phyloP scores from a whole-genome alignment of 129 eudicot genomes.

The Sambucus nigra region DNA sequence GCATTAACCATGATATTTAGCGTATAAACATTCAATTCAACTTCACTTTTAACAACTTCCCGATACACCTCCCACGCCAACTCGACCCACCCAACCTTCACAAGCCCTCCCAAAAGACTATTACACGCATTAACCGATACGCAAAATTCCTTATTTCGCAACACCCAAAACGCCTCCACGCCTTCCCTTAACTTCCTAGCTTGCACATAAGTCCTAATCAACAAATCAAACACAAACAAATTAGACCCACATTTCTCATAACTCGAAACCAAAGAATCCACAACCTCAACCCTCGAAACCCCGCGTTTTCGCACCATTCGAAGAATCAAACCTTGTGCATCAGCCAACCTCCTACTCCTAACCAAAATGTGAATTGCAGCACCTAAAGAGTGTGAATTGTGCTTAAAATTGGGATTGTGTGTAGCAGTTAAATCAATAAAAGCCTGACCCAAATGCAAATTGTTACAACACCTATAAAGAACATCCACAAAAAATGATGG shows the following conservation, averaged over 20 bases:
- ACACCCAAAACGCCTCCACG: slow-evolving; percentile 42
- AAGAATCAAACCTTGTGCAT: slow-evolving; percentile 63
- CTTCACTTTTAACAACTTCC: slow-evolving; percentile 29
- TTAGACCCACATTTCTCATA: slow-evolving; percentile 27
- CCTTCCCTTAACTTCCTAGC: slow-evolving; percentile 76
- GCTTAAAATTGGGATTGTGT: slow-evolving; percentile 42
- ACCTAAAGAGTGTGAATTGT: slow-evolving; percentile 38
- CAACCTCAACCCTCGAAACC: slow-evolving; percentile 40
- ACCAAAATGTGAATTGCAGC: slow-evolving; percentile 42
- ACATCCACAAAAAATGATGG: slow-evolving; percentile 37
- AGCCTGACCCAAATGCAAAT: slow-evolving; percentile 32
- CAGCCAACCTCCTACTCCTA: slow-evolving; percentile 32
- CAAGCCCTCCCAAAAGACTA: slow-evolving; percentile 81
- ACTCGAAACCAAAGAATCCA: slow-evolving; percentile 39
- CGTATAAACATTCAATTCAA: slow-evolving; percentile 39
- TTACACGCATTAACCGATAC: slow-evolving; percentile 60
- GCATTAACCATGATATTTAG: slow-evolving; percentile 72
- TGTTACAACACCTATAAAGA: slow-evolving; percentile 32
- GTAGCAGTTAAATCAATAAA: slow-evolving; percentile 42
- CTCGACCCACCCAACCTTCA: slow-evolving; percentile 71
- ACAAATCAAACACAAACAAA: slow-evolving; percentile 57
- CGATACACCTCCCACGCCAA: slow-evolving; percentile 56
- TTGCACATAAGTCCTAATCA: slow-evolving; percentile 75
- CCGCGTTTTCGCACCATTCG: slow-evolving; percentile 56
- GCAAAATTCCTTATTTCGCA: slow-evolving; percentile 31